Evolutionary conservation across 352 stramenopile genomes (phyloP).

Genomic region (Blastocystis sp.): DNA sequence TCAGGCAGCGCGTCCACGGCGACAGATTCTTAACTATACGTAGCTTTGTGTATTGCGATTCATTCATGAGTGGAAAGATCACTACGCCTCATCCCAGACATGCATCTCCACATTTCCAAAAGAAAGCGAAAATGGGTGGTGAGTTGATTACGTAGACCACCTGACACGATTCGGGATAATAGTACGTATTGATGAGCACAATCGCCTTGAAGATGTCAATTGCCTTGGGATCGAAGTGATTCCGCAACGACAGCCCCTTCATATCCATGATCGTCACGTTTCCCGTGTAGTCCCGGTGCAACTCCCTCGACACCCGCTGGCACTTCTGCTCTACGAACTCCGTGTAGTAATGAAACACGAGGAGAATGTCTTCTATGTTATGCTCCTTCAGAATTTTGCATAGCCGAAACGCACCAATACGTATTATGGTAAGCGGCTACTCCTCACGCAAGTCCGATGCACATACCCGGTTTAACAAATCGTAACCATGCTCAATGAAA

Average conservation of each 20-base stretch:
- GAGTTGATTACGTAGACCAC: constrained; percentile 29
- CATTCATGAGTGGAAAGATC: constrained; percentile 31
- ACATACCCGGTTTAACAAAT: background rate
- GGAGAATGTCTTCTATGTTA: constrained; percentile 19
- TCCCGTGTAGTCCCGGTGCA: constrained; percentile 14
- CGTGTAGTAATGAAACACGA: constrained; percentile 45
- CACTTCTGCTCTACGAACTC: constrained; percentile 24
- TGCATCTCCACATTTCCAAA: constrained; percentile 5
- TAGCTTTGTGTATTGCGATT: constrained; percentile 27
- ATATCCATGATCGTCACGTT: constrained; percentile 61
- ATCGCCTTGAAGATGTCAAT: constrained; percentile 25
- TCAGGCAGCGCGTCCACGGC: background rate
- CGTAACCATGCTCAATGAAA: constrained; percentile 23
- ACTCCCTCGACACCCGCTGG: background rate
- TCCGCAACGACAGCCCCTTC: constrained; percentile 11
- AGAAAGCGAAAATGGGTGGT: constrained; percentile 32
- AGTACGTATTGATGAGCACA: constrained; percentile 26
- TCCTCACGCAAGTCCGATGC: background rate
- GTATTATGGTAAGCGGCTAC: constrained; percentile 26
- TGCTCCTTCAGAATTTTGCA: constrained; percentile 34
- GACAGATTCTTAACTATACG: background rate
- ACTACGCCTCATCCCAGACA: background rate
- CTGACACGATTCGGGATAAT: constrained; percentile 30
- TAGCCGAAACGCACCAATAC: constrained; percentile 6
- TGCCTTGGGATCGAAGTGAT: constrained; percentile 26